phyloP scores from a whole-genome alignment of 2,329 filamentous ascomycete genomes.

The Beauveria scarabaeidicola region DNA sequence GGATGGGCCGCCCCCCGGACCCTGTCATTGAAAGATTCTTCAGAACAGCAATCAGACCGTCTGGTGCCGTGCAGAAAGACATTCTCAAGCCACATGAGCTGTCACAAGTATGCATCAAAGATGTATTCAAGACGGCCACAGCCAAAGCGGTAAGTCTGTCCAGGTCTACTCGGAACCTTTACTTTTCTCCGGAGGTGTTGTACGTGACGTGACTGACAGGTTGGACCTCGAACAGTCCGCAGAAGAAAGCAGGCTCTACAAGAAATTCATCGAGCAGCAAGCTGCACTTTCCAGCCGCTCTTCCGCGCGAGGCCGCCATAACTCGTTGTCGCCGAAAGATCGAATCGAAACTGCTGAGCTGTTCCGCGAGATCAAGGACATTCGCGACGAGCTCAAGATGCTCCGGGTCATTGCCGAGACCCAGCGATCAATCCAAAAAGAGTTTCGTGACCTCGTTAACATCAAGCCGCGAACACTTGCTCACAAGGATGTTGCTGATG shows the following conservation, averaged over 20 bases:
- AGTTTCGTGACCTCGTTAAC: neutral
- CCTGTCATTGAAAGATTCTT: too few relatives aligned
- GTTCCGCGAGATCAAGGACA: slow-evolving; percentile 17
- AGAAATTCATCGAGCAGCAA: neutral
- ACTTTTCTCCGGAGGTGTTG: too few relatives aligned
- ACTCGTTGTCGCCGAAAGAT: neutral
- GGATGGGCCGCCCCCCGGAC: too few relatives aligned
- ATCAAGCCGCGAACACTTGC: neutral
- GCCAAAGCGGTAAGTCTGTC: too few relatives aligned
- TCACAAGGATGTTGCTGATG: neutral
- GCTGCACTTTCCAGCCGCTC: neutral
- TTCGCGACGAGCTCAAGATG: slow-evolving; percentile 19
- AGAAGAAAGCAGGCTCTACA: neutral
- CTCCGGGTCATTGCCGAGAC: slow-evolving; percentile 11
- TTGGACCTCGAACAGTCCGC: neutral
- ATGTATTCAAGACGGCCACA: too few relatives aligned
- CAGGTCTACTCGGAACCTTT: too few relatives aligned
- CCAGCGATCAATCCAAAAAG: slow-evolving; percentile 12
- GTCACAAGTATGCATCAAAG: too few relatives aligned
- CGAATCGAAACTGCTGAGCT: slow-evolving; percentile 5
- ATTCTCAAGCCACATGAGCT: too few relatives aligned
- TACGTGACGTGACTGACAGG: neutral
- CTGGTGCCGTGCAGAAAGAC: too few relatives aligned
- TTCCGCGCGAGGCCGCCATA: neutral
- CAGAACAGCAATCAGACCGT: too few relatives aligned